These are phyloP conservation scores for Hippophae tibetana DNA, from an alignment of 306 rosid species.

Conservation along the genomic window DNA sequence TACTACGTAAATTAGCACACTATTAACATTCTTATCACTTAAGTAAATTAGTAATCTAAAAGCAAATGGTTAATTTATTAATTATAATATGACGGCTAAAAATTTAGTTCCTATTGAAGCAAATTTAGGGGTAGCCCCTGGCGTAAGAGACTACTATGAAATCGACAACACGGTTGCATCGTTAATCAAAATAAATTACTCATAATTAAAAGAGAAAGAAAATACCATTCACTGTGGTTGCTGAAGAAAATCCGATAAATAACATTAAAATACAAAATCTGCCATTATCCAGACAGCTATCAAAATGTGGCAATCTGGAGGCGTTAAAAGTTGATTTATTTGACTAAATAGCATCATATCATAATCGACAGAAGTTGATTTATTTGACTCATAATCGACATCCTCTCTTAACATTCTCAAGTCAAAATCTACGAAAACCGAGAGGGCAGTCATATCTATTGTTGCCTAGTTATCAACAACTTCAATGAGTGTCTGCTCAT, in stretches of 20 bases:
- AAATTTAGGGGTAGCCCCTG: too few relatives aligned
- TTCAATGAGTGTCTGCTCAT: slow-evolving; percentile 74
- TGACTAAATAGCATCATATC: slow-evolving; percentile 4
- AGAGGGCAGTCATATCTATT: neutral
- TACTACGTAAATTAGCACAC: too few relatives aligned
- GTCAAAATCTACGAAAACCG: slow-evolving; percentile 18
- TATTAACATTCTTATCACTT: too few relatives aligned
- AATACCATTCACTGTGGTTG: too few relatives aligned
- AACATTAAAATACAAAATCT: neutral
- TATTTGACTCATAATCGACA: slow-evolving; percentile 13
- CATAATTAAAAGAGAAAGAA: too few relatives aligned
- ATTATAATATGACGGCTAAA: too few relatives aligned
- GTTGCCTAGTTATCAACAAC: slow-evolving; percentile 40
- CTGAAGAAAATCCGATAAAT: neutral
- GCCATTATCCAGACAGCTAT: neutral
- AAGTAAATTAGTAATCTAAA: too few relatives aligned
- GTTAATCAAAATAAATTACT: too few relatives aligned
- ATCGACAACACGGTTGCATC: too few relatives aligned
- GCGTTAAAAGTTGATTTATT: slow-evolving; percentile 2
- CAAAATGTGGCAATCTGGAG: neutral
- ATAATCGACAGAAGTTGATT: neutral
- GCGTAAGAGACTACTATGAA: too few relatives aligned
- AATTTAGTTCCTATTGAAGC: too few relatives aligned
- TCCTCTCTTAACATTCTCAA: neutral
- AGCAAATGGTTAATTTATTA: too few relatives aligned